These are phyloP conservation scores for Crucihimalaya himalaica DNA, from an alignment of 345 rosid genomes.

Conservation along the genomic window DNA sequence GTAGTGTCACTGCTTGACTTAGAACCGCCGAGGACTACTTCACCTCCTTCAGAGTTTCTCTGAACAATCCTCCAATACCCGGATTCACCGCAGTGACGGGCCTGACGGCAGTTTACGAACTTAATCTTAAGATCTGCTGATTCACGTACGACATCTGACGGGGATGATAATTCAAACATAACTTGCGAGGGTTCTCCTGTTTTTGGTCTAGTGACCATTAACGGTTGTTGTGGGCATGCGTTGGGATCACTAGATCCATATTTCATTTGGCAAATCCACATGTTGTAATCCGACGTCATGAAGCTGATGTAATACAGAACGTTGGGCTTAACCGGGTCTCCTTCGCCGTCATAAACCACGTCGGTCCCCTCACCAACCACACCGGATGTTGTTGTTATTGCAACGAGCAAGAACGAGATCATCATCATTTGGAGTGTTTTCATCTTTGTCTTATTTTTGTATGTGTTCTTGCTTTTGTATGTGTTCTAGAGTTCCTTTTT, in stretches of 20 bases:
- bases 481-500: background rate
- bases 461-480: background rate
- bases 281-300: slow-evolving; percentile 24
- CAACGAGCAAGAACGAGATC: slow-evolving; percentile 15
- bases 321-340: slow-evolving; percentile 9
- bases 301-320: slow-evolving; percentile 32
- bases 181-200: slow-evolving; percentile 23
- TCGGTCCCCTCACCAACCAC: slow-evolving; percentile 21
- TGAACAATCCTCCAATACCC: slow-evolving; percentile 28
- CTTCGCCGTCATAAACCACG: slow-evolving; percentile 7
- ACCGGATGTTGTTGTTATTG: background rate
- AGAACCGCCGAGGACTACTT: slow-evolving; percentile 17
- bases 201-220: slow-evolving; percentile 38
- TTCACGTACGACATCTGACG: slow-evolving; percentile 2
- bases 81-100: background rate
- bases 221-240: slow-evolving; percentile 31
- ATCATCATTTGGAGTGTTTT: background rate
- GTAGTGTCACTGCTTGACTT: slow-evolving; percentile 7
- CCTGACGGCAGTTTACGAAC: slow-evolving; percentile 13
- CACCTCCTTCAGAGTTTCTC: slow-evolving; percentile 1
- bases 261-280: slow-evolving; percentile 31
- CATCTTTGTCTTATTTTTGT: slow-evolving; percentile 7
- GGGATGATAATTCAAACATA: background rate
- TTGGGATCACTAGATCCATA: background rate
- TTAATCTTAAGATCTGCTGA: slow-evolving; percentile 13